phyloP scores from a whole-genome alignment of 225 moss, liverwort and hornwort genomes.

The Takakia lepidozioides region DNA sequence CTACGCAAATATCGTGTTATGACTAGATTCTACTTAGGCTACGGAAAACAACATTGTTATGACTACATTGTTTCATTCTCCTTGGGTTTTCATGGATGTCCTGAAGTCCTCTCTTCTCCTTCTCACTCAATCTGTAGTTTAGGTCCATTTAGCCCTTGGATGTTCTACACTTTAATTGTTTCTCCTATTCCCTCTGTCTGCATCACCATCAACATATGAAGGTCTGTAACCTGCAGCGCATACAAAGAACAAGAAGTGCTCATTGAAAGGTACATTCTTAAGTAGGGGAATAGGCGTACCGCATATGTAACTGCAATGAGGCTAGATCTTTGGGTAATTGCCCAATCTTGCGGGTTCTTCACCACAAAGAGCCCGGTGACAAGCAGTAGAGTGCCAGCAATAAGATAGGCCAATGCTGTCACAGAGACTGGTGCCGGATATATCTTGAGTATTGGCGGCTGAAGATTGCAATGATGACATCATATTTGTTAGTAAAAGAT shows the following conservation, averaged over 20 bases:
- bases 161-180: background rate
- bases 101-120: too few relatives aligned
- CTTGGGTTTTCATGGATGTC: too few relatives aligned
- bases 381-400: conserved; percentile 10
- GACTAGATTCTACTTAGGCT: too few relatives aligned
- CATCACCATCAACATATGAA: too few relatives aligned
- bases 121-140: too few relatives aligned
- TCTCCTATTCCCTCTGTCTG: background rate
- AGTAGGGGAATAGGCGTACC: conserved; percentile 8
- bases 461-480: background rate
- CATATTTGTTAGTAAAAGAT: conserved; percentile 1
- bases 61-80: too few relatives aligned
- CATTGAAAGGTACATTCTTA: background rate
- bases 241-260: too few relatives aligned
- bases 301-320: conserved; percentile 17
- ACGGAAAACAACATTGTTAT: too few relatives aligned
- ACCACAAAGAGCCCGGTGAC: conserved; percentile 12
- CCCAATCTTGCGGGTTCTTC: conserved; percentile 17
- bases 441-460: conserved; percentile 14
- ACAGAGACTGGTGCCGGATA: conserved; percentile 26
- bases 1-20: too few relatives aligned
- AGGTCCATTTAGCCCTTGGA: too few relatives aligned
- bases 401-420: conserved; percentile 15
- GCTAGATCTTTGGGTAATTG: conserved; percentile 11
- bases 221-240: too few relatives aligned